Base-by-base conservation (phyloP, 768 basidiomycete species). In the Tephrocybe sp. region DNA sequence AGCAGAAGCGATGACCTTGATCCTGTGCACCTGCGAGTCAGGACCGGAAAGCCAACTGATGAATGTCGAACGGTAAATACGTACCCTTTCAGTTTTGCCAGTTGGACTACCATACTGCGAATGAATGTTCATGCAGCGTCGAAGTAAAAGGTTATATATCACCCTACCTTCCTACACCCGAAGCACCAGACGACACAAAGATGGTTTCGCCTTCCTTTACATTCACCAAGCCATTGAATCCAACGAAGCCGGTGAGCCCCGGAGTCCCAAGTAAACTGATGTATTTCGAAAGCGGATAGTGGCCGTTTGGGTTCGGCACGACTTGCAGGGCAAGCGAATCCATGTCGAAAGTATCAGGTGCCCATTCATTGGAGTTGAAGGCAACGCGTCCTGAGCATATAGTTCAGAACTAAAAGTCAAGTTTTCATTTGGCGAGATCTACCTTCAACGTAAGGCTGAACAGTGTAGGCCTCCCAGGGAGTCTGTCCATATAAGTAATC, bases 1-100 rank as follows among this genome's bases (percentile, higher is more conserved):
- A 0, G 81, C 79, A 0, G 79, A 82, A 0, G 77, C 80, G 49
- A 88, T 80, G 24, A 86, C 84, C 54, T 79, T 82, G n/a, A 55
- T 16, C 9, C 54, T 51, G 40, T 8, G 15, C 5, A 27, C 3
- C n/a, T 18, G 12, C 28, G 12, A 12, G 6, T 30, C 28, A 30
- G n/a, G n/a, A n/a, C n/a, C n/a, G n/a, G n/a, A n/a, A n/a, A n/a
- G n/a, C n/a, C n/a, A n/a, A n/a, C n/a, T n/a, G n/a, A n/a, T n/a
- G n/a, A n/a, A n/a, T n/a, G n/a, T 15, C 5, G 32, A 8, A 7
- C 15, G 6, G 13, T 21, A 5, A 12, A 2, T 9, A 46, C 51
- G 22, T 67, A 49, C 12, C 71, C 73, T 15, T 69, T 63, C 0
- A 51, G 54, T 41, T 75, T 74, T 4, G 73, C 71, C 3, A 73